A percentile compares a stretch with the other conserved stretches of the same genome.
Evolutionary conservation across 257 asterid species (phyloP).

Genomic region (Echites panduratus): DNA sequence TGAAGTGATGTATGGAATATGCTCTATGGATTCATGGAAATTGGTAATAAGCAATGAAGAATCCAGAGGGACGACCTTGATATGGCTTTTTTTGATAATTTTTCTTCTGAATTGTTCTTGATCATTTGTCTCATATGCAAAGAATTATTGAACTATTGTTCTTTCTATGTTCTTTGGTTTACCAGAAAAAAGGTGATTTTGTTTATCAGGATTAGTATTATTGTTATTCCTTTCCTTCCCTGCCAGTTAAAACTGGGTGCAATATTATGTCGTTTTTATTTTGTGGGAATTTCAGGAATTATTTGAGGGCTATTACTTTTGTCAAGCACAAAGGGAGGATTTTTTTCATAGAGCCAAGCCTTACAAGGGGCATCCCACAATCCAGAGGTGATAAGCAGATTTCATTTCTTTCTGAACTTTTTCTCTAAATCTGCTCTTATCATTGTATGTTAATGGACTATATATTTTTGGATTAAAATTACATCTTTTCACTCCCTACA

Average conservation of each 20-base stretch:
- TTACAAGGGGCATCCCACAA: conserved; percentile 76
- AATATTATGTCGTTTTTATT: neutral
- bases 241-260: neutral
- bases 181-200: neutral
- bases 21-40: neutral
- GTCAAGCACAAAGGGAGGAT: conserved; percentile 96
- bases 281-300: conserved; percentile 57
- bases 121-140: neutral
- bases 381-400: conserved; percentile 46
- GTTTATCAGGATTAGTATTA: neutral
- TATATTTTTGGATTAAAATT: neutral
- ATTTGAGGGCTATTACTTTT: conserved; percentile 92
- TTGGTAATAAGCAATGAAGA: neutral
- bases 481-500: neutral
- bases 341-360: conserved; percentile 84
- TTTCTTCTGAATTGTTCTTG: neutral
- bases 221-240: neutral
- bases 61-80: neutral
- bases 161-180: neutral
- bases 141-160: neutral
- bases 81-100: neutral
- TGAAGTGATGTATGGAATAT: neutral
- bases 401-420: conserved; percentile 9
- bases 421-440: neutral
- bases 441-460: neutral